A percentile compares a stretch with the other conserved stretches of the same genome.
Evolutionary conservation across 139 green algal genomes (phyloP).

Genomic region (Haematococcus sp.): DNA sequence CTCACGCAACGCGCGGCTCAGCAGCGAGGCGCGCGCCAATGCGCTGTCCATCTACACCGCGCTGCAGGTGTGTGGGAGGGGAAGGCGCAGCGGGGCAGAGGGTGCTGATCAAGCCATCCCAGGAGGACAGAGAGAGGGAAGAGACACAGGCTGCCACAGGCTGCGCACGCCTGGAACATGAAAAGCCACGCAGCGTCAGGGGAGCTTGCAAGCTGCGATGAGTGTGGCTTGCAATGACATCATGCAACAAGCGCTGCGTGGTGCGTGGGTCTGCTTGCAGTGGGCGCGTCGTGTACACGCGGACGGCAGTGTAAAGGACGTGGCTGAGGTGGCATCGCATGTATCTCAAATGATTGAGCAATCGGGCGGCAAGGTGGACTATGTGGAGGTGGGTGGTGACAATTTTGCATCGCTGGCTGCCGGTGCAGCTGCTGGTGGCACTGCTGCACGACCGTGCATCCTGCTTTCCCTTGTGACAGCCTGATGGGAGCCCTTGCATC

Average conservation of each 20-base stretch:
- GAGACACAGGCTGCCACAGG: conserved; percentile 25
- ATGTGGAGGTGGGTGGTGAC: conserved; percentile 78
- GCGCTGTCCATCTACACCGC: conserved; percentile 58
- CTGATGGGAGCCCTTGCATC: too few species aligned
- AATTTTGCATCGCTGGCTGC: too few species aligned
- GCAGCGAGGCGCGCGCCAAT: conserved; percentile 49
- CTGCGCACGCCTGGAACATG: neutral
- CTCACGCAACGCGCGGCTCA: conserved; percentile 88
- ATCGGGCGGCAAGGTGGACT: conserved; percentile 79
- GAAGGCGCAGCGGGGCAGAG: too few species aligned
- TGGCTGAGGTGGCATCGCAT: conserved; percentile 28
- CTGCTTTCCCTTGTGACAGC: too few species aligned
- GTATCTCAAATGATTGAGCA: conserved; percentile 46
- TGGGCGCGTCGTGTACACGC: neutral
- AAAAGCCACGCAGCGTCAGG: neutral
- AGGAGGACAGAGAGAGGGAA: neutral
- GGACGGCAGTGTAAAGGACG: neutral
- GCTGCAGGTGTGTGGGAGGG: conserved; percentile 22
- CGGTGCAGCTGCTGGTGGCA: too few species aligned
- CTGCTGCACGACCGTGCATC: too few species aligned
- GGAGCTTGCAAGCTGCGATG: conserved; percentile 44
- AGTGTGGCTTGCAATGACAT: neutral
- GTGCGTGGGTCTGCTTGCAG: neutral
- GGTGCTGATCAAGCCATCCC: neutral
- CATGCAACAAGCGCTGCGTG: too few species aligned